Conservation (phyloP, 1,284 basidiomycete species). For the Gastroboletus turbinatus region DNA sequence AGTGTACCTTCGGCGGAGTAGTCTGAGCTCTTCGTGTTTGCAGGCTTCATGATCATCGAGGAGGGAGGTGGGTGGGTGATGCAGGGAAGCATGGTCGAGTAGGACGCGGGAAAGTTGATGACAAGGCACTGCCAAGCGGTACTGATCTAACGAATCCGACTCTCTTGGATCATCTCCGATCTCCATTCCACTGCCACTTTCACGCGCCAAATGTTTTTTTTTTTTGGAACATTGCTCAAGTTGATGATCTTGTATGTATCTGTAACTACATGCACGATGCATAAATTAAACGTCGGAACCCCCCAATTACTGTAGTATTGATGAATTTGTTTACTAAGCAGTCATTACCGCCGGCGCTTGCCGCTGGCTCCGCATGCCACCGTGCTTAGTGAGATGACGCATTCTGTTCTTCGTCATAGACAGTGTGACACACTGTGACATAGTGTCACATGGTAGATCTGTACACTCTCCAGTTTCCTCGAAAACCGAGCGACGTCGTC, state of each 20-base stretch:
- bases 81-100: slow-evolving; percentile 10
- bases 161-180: not conserved
- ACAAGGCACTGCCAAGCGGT: not conserved
- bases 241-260: not conserved
- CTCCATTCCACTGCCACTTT: not conserved
- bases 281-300: not conserved
- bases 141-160: not conserved
- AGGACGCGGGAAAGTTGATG: slow-evolving; percentile 16
- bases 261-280: not conserved
- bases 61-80: slow-evolving; percentile 3
- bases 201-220: not conserved
- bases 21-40: slow-evolving; percentile 38
- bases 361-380: not conserved
- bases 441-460: too few species aligned
- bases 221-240: not conserved
- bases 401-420: not conserved
- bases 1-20: slow-evolving; percentile 63
- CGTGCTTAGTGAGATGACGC: not conserved
- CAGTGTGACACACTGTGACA: too few species aligned
- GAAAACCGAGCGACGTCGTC: not conserved
- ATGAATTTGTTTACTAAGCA: too few species aligned
- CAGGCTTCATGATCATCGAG: slow-evolving; percentile 21
- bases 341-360: too few species aligned
- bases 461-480: too few species aligned
- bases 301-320: not conserved